Evolutionary conservation across 1,284 basidiomycete species (phyloP).

Genomic region (Cutaneotrichosporon dermatis): DNA sequence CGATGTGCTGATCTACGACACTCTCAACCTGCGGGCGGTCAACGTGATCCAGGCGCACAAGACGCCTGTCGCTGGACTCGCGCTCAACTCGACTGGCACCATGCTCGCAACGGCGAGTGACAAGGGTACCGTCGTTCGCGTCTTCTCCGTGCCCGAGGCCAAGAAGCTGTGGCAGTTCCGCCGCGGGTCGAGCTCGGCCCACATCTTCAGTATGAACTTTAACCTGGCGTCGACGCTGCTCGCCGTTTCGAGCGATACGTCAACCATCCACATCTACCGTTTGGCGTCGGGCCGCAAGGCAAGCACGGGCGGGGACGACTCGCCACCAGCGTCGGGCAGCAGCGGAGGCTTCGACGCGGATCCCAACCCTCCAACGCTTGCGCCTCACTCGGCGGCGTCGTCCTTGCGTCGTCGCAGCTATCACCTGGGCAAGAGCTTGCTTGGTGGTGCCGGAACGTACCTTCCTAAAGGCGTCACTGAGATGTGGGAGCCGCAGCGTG

Average conservation of each 20-base stretch:
- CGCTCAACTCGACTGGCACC: slow-evolving; percentile 81
- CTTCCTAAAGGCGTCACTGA: slow-evolving; percentile 87
- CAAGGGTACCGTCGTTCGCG: slow-evolving; percentile 95
- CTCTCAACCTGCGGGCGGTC: slow-evolving; percentile 79
- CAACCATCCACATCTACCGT: slow-evolving; percentile 97
- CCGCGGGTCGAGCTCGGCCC: slow-evolving; percentile 76
- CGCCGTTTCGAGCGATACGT: slow-evolving; percentile 85
- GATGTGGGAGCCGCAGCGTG: slow-evolving; percentile 94
- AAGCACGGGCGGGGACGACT: slow-evolving; percentile 4
- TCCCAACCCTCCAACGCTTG: slow-evolving; percentile 26
- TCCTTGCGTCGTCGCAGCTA: slow-evolving; percentile 58
- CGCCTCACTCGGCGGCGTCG: slow-evolving; percentile 26
- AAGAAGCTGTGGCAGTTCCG: slow-evolving; percentile 95
- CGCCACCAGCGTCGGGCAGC: slow-evolving; percentile 9
- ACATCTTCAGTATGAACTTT: slow-evolving; percentile 89
- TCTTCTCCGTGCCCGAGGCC: slow-evolving; percentile 84
- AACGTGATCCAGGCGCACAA: slow-evolving; percentile 99
- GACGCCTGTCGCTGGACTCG: slow-evolving; percentile 79
- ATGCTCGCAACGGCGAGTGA: slow-evolving; percentile 90
- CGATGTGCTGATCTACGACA: slow-evolving; percentile 90
- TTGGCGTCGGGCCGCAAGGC: slow-evolving; percentile 49
- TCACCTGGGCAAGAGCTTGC: slow-evolving; percentile 72
- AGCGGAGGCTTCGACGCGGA: slow-evolving; percentile 18
- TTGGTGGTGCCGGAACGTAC: slow-evolving; percentile 80
- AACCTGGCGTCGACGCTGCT: slow-evolving; percentile 78